Conservation (phyloP, 202 grass and related monocot species). For the Hordeum pubiflorum region DNA sequence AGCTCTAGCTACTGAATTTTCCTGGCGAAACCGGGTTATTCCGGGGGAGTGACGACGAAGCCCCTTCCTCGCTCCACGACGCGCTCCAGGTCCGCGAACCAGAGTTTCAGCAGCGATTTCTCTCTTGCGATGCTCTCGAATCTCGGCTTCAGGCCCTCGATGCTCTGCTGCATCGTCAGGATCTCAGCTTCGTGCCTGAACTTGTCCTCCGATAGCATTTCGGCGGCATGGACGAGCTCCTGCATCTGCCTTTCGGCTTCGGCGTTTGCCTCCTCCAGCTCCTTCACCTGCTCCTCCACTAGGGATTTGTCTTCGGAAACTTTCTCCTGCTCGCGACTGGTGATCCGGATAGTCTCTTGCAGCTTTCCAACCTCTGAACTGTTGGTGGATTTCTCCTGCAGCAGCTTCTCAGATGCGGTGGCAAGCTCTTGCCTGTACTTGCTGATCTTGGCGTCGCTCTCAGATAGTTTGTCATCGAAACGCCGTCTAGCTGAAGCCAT, state of each 20-base stretch:
- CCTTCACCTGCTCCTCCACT: conserved; percentile 20
- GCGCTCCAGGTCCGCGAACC: conserved; percentile 47
- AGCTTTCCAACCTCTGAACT: conserved; percentile 23
- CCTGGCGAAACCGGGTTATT: not conserved
- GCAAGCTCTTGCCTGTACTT: conserved; percentile 46
- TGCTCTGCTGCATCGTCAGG: conserved; percentile 39
- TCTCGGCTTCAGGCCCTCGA: conserved; percentile 40
- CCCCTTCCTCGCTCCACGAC: conserved; percentile 36
- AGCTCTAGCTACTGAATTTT: conserved; percentile 22
- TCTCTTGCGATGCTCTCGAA: conserved; percentile 34
- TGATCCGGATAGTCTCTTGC: conserved; percentile 27
- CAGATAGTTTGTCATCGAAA: conserved; percentile 28
- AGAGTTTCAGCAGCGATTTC: conserved; percentile 35
- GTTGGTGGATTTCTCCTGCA: conserved; percentile 39
- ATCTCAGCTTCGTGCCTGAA: conserved; percentile 55
- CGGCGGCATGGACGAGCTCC: conserved; percentile 33
- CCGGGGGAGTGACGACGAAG: not conserved
- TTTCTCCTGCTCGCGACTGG: conserved; percentile 35
- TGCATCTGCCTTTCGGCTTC: conserved; percentile 43
- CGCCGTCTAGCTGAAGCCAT: conserved; percentile 23
- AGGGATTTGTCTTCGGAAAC: conserved; percentile 40
- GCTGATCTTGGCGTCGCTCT: conserved; percentile 38
- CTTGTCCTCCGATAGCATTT: conserved; percentile 59
- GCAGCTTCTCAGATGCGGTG: conserved; percentile 33
- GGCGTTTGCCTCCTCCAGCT: conserved; percentile 29